Base-by-base conservation (phyloP, 169 alveolate genomes). In the Babesia bigemina region DNA sequence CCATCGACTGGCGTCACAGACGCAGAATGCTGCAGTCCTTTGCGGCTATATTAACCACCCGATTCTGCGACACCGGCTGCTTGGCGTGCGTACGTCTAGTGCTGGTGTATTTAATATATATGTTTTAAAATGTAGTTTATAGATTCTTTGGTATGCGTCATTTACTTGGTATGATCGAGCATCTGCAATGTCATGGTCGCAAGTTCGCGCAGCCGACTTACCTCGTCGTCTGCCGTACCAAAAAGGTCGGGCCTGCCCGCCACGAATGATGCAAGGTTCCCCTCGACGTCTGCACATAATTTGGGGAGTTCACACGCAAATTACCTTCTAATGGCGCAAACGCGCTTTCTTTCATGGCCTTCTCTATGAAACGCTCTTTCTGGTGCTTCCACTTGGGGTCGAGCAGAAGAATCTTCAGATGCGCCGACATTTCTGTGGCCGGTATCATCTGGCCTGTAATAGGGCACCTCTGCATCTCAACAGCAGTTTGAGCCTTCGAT, bases 341-440 rank as follows among this genome's bases (percentile, higher is more conserved):
- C 8, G 96, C 95, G 19, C 95, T 84, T 70, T 93, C 97, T 61
- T 92, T 90, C 85, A 88, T 91, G 33, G 97, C 96, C 86, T 85
- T 92, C 61, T 86, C 94, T 79, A 93, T 71, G 67, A 93, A 86
- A n/a, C 90, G 85, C 39, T 93, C 95, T 83, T 92, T 93, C 72
- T 93, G 96, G 53, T 90, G 94, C 92, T 96, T 96, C 98, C 98
- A 97, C 84, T 96, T 95, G 44, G 99, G 99, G 59, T 97, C 99
- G 67, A 97, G 92, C 62, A 97, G 91, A 70, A 96, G 93, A 26
- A 96, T 88, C 66, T 94, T 92, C 79, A 96, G 92, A 85, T 97
- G 99, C 62, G 94, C 94, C 42, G 96, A 91, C 95, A 96, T 95
- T 75, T 95, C 97, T 70, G 87, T 86, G 44, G 95, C 91, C 24